Evolutionary conservation across 169 alveolate species (phyloP), one percentile per base, ranked within the genome.

Genomic region (Theileria annulata): DNA sequence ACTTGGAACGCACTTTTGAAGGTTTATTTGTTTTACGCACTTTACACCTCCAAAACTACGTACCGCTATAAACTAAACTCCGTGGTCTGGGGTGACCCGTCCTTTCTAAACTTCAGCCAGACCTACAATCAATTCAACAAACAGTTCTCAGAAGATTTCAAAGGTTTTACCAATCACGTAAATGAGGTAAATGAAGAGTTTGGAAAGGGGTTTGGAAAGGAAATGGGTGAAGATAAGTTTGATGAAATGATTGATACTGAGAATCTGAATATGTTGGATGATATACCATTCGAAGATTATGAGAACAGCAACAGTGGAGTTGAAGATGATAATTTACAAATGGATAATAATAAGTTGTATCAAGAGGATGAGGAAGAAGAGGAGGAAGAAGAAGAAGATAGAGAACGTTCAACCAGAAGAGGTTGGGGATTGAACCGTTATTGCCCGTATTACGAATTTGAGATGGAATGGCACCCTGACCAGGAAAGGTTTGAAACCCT

Each of bases 401-500:
- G 3, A 13, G 49, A 64, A 1, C 5, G 42, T 15, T 66, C 67
- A 0, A 23, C 77, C 1, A 48, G 87, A 42, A 42, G 87, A n/a
- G 87, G 87, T 12, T 71, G 68, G 76, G 87, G 87, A 17, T 5
- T 35, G 56, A 71, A 79, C 35, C 71, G 87, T 0, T 79, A 79
- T 28, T 71, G 75, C n/a, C 87, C 87, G 2, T 71, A 79, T 33
- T 79, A 79, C 31, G 87, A 79, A 15, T 79, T 79, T 58, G 79
- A 70, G 35, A 4, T 79, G 17, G 80, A 79, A 51, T 79, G 87
- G 87, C 60, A 56, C 76, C 87, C 87, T 10, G 87, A 79, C 62
- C 31, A 0, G 35, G 80, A 58, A 6, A 3, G 74, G 4, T 47
- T 79, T 9, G 71, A 60, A 47, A 67, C 42, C 23, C 51, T 79